A percentile compares a stretch with the other conserved stretches of the same genome.
Conservation (phyloP, 768 basidiomycete species). For the Inosperma sp. region DNA sequence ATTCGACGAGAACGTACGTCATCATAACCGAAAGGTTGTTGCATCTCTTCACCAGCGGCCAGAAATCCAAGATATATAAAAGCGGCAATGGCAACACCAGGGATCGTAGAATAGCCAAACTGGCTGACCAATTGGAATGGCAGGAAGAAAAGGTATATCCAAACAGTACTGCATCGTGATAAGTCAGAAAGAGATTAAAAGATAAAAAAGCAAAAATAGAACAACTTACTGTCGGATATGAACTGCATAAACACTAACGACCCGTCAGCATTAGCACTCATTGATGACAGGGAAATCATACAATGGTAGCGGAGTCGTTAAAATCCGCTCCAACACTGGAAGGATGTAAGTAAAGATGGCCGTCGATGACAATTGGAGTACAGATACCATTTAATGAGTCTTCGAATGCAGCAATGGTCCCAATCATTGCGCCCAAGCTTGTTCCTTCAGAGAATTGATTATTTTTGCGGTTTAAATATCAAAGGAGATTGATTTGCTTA, state of each 20-base stretch:
- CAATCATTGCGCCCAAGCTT: slow-evolving; percentile 48
- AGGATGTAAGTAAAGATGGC: background rate
- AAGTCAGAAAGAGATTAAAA: background rate
- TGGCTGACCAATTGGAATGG: slow-evolving; percentile 68
- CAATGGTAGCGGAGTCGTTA: slow-evolving; percentile 66
- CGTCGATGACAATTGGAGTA: background rate
- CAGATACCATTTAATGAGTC: slow-evolving; percentile 43
- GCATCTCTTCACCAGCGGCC: slow-evolving; percentile 66
- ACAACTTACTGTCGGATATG: slow-evolving; percentile 50
- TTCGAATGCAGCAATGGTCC: slow-evolving; percentile 47
- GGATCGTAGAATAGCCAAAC: slow-evolving; percentile 62
- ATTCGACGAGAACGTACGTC: slow-evolving; percentile 35
- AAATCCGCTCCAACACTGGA: slow-evolving; percentile 51
- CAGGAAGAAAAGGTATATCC: slow-evolving; percentile 71
- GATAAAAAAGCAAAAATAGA: background rate
- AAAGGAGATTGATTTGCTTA: slow-evolving; percentile 19
- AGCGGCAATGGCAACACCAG: slow-evolving; percentile 58
- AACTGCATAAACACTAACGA: slow-evolving; percentile 52
- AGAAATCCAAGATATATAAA: slow-evolving; percentile 77
- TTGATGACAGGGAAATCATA: slow-evolving; percentile 29
- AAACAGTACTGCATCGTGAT: slow-evolving; percentile 63
- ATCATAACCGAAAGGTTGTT: slow-evolving; percentile 67
- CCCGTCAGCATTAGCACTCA: background rate
- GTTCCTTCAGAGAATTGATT: slow-evolving; percentile 33
- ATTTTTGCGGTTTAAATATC: slow-evolving; percentile 2